phyloP scores from a whole-genome alignment of 108 stramenopile genomes.

The Cyclotella choctawhatcheeana region DNA sequence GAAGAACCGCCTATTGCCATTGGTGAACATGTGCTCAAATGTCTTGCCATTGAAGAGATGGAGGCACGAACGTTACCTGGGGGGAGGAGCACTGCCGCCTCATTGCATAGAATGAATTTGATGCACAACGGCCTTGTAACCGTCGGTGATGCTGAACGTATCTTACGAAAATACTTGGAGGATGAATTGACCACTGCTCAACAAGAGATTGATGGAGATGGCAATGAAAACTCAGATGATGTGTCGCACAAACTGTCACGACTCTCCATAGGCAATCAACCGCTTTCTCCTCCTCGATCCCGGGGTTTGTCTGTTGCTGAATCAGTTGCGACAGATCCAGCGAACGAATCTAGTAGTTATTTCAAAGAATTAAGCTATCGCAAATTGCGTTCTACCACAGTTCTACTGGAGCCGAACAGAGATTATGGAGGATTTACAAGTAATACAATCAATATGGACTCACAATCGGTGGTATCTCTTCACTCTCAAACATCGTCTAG shows the following conservation, averaged over 20 bases:
- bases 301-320: conserved; percentile 37
- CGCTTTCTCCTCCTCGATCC: conserved; percentile 35
- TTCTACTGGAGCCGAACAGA: conserved; percentile 70
- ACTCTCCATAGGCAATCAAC: conserved; percentile 49
- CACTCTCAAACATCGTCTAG: conserved; percentile 41
- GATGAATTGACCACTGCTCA: conserved; percentile 65
- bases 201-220: conserved; percentile 58
- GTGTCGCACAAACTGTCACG: conserved; percentile 56
- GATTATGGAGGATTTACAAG: conserved; percentile 24
- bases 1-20: conserved; percentile 84
- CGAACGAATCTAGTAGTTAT: conserved; percentile 48
- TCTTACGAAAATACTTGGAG: conserved; percentile 75
- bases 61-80: conserved; percentile 25
- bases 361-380: conserved; percentile 82
- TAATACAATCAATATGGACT: conserved; percentile 27
- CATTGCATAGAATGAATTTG: conserved; percentile 30
- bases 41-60: conserved; percentile 55
- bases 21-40: conserved; percentile 74
- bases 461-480: conserved; percentile 25
- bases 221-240: conserved; percentile 53
- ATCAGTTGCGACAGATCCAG: conserved; percentile 16
- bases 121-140: conserved; percentile 68
- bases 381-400: conserved; percentile 74
- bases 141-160: conserved; percentile 80
- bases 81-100: conserved; percentile 15